Evolutionary conservation across 179 eudicot species (phyloP), one percentile per base, ranked within the genome.

Genomic region (Silene coronaria): DNA sequence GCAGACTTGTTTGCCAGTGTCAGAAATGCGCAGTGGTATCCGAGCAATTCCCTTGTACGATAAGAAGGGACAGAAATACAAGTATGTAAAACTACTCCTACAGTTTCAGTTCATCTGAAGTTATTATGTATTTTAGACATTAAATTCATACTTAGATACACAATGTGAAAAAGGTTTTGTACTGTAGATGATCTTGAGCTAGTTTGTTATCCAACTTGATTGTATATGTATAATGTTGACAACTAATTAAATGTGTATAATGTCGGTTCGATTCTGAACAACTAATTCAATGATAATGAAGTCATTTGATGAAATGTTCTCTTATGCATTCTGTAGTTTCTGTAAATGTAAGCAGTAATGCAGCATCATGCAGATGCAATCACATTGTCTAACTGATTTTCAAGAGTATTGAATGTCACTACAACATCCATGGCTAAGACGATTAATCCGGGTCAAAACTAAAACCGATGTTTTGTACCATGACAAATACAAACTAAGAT

Each of bases 1-100:
- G 46, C 89, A 88, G 71, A 86, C 91, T 48, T 86, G 88, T 23
- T 73, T 88, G 71, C 91, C 88, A 5, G 75, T 88, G 4, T 82
- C 87, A 3, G 88, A 86, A 46, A 73, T 88, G 38, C 82, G 81
- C 62, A 74, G 83, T 32, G 89, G 91, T 45, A 78, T 88, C 26
- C 84, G 89, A 78, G 78, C 91, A 12, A 74, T 88, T 70, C 87
- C 91, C 0, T 80, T 88, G 69, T 76, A 83, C 72, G 48, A 81
- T 69, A 77, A 80, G 48, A 84, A 78, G 48, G 91, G 89, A 58
- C 80, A 80, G 10, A 81, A 75, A 62, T 88, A 88, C 81, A 81
- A 75, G 80, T 79, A 75, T 42, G 88, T 86, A 7, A 86, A 68
- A 71, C 83, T 88, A 70, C 87, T 88, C 11, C 67, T 86, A 78